A percentile compares a stretch with the other conserved stretches of the same genome.
These are phyloP conservation scores for Fragilaria crotonensis DNA, from an alignment of 108 stramenopile species.

Conservation along the genomic window DNA sequence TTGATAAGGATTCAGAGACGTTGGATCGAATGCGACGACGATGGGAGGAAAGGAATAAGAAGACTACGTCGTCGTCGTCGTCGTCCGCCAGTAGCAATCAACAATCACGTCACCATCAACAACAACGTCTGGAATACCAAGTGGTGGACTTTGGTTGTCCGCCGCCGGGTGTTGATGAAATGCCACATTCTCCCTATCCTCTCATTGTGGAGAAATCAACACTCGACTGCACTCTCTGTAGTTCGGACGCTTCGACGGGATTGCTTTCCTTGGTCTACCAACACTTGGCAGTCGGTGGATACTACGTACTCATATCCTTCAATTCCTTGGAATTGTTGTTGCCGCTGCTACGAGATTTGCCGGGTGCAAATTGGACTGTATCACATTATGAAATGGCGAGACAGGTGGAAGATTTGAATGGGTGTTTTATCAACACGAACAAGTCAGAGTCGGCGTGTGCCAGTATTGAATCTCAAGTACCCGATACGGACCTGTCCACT, in stretches of 20 bases:
- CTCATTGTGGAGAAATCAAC: slow-evolving; percentile 78
- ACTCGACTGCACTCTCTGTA: slow-evolving; percentile 73
- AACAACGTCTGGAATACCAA: neutral
- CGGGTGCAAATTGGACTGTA: slow-evolving; percentile 64
- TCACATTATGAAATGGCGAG: slow-evolving; percentile 44
- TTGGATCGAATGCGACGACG: slow-evolving; percentile 49
- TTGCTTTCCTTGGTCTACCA: slow-evolving; percentile 59
- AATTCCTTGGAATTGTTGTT: slow-evolving; percentile 52
- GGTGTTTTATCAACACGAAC: no score
- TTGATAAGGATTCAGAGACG: slow-evolving; percentile 52
- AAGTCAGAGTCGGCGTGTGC: neutral
- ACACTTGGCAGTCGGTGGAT: slow-evolving; percentile 49
- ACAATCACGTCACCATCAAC: no score
- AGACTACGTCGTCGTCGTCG: neutral
- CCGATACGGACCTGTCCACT: neutral
- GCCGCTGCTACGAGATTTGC: slow-evolving; percentile 45
- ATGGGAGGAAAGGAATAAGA: slow-evolving; percentile 33
- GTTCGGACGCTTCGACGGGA: slow-evolving; percentile 46
- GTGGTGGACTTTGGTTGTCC: neutral
- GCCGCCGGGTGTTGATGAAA: neutral
- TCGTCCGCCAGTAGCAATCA: neutral
- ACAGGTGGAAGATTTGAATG: slow-evolving; percentile 38
- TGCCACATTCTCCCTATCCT: neutral
- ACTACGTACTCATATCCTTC: slow-evolving; percentile 69
- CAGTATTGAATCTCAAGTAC: neutral